phyloP scores from a whole-genome alignment of 176 grass and related monocot species.

The Aegilops bicornis region DNA sequence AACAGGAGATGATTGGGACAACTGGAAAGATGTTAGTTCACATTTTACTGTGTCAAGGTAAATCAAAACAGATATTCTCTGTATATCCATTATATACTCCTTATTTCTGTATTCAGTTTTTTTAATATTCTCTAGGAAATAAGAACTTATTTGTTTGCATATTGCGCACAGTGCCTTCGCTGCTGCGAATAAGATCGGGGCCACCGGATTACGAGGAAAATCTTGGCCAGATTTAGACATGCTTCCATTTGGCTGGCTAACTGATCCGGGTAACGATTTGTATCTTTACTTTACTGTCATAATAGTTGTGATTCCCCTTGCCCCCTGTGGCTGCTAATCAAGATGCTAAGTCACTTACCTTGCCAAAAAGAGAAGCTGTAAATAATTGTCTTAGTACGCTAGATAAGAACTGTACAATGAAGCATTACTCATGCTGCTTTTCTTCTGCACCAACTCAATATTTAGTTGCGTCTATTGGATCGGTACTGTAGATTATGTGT shows the following conservation, averaged over 20 bases:
- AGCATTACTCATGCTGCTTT: not conserved
- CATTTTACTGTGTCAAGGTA: conserved; percentile 85
- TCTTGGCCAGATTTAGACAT: conserved; percentile 98
- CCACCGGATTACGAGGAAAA: conserved; percentile 66
- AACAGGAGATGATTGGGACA: conserved; percentile 95
- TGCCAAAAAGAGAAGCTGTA: not conserved
- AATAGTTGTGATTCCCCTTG: not conserved
- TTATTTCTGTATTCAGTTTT: conserved; percentile 7
- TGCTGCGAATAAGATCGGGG: conserved; percentile 68
- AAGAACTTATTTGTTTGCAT: conserved; percentile 20
- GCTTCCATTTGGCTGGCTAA: conserved; percentile 93
- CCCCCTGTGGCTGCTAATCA: not conserved
- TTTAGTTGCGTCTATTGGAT: not conserved
- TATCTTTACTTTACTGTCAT: not conserved
- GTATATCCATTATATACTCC: conserved; percentile 8
- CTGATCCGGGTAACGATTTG: conserved; percentile 56
- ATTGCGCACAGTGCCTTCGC: conserved; percentile 60
- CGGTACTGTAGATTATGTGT: not conserved
- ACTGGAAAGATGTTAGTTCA: conserved; percentile 70
- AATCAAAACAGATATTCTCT: conserved; percentile 13
- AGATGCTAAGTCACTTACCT: not conserved
- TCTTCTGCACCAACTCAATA: not conserved
- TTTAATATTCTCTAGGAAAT: conserved; percentile 9
- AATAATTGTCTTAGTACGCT: not conserved
- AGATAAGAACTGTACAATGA: not conserved